phyloP scores from a whole-genome alignment of 1,284 basidiomycete species.

The Leccinum pallidistipes region DNA sequence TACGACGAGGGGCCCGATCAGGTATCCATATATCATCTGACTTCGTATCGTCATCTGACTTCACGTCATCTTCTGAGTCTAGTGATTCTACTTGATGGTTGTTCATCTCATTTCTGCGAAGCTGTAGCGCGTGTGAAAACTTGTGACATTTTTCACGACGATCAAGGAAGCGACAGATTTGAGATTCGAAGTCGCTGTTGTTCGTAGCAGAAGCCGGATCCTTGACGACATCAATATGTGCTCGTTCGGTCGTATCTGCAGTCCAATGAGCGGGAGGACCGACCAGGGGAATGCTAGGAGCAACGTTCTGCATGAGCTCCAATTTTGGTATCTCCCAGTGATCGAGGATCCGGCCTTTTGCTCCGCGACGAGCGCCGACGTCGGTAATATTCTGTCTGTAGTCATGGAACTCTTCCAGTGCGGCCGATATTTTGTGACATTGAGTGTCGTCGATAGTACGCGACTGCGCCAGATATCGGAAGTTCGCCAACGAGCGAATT shows the following conservation, averaged over 20 bases:
- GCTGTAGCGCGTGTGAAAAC: background rate
- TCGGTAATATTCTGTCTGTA: background rate
- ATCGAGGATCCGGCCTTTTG: background rate
- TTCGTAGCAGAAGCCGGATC: too few species aligned
- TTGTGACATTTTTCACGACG: background rate
- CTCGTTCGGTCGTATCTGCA: too few species aligned
- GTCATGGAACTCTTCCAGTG: background rate
- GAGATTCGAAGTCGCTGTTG: too few species aligned
- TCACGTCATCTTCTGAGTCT: background rate
- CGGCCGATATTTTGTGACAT: background rate
- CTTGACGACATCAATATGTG: too few species aligned
- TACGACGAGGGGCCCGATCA: background rate
- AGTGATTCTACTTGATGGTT: background rate
- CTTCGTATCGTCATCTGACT: background rate
- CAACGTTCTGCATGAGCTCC: background rate
- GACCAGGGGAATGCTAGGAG: background rate
- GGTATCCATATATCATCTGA: background rate
- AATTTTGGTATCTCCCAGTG: background rate
- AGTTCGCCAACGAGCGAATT: background rate
- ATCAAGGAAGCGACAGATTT: background rate
- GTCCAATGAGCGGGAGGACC: too few species aligned
- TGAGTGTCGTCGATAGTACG: background rate
- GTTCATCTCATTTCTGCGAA: background rate
- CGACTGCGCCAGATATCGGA: background rate
- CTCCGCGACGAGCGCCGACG: background rate